Percentiles rank a stretch among this genome's conserved stretches.
phyloP scores from a whole-genome alignment of 2,329 filamentous ascomycete species.

The Mollisia scopiformis region DNA sequence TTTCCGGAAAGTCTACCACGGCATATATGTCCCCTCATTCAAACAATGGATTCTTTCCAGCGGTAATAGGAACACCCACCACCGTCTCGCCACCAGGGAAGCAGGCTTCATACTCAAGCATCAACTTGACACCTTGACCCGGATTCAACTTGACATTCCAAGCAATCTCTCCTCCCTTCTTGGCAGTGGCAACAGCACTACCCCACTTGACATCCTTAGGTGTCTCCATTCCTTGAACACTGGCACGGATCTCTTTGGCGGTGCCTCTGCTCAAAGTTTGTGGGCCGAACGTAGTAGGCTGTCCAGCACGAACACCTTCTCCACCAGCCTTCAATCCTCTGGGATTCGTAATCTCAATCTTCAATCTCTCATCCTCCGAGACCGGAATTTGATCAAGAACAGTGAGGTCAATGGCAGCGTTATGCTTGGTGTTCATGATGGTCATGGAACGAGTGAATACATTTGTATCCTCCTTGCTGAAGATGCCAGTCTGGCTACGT shows the following conservation, averaged over 20 bases:
- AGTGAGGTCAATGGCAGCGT: conserved; percentile 46
- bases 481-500: conserved; percentile 53
- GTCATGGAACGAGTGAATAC: conserved; percentile 52
- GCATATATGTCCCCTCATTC: background rate
- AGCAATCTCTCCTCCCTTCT: conserved; percentile 58
- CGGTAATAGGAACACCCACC: conserved; percentile 18
- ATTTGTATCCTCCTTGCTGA: conserved; percentile 55
- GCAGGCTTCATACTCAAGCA: conserved; percentile 63
- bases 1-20: background rate
- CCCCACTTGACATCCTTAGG: conserved; percentile 50
- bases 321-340: conserved; percentile 48
- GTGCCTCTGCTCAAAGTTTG: conserved; percentile 15
- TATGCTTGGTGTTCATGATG: conserved; percentile 53
- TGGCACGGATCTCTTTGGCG: conserved; percentile 23
- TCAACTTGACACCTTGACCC: conserved; percentile 58
- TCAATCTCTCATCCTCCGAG: conserved; percentile 61
- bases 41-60: background rate
- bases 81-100: conserved; percentile 55
- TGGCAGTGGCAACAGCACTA: conserved; percentile 53
- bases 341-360: conserved; percentile 53
- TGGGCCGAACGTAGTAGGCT: conserved; percentile 8
- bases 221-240: conserved; percentile 28
- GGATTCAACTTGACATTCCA: conserved; percentile 63
- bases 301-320: conserved; percentile 41
- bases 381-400: conserved; percentile 65